Conservation (phyloP, 768 basidiomycete genomes). For the Pleurotus ostreatus region DNA sequence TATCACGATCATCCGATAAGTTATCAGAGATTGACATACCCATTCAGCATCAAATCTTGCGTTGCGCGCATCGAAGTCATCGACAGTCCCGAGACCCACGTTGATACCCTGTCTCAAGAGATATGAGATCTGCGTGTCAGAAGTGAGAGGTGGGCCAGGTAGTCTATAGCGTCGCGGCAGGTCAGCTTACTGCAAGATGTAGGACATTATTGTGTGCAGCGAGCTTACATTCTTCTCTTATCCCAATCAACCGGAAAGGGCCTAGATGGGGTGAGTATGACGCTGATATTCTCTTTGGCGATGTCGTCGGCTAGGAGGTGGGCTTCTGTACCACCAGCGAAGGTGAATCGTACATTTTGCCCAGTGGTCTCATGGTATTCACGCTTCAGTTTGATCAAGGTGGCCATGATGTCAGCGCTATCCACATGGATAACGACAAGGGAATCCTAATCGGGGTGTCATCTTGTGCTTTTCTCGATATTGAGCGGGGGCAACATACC, state of each 20-base stretch:
- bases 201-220: neutral
- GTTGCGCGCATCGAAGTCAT: conserved; percentile 63
- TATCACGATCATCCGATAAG: neutral
- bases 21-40: conserved; percentile 27
- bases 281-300: conserved; percentile 56
- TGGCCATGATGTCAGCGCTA: conserved; percentile 74
- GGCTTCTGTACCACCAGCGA: conserved; percentile 58
- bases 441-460: conserved; percentile 26
- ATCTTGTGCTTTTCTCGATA: conserved; percentile 20
- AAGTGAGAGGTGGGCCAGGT: conserved; percentile 66
- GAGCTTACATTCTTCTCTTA: conserved; percentile 51
- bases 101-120: conserved; percentile 60
- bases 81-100: conserved; percentile 54
- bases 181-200: neutral
- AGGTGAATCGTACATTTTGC: conserved; percentile 36
- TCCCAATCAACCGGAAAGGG: conserved; percentile 70
- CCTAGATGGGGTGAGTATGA: conserved; percentile 62
- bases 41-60: conserved; percentile 63
- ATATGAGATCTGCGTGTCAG: conserved; percentile 47
- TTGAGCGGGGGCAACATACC: too few species aligned
- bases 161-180: conserved; percentile 30
- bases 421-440: conserved; percentile 63
- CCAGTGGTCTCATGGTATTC: conserved; percentile 40
- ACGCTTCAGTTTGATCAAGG: conserved; percentile 55
- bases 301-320: conserved; percentile 64